Base-by-base conservation (phyloP, 2,329 filamentous ascomycete genomes). In the Leptographium galeiforme region DNA sequence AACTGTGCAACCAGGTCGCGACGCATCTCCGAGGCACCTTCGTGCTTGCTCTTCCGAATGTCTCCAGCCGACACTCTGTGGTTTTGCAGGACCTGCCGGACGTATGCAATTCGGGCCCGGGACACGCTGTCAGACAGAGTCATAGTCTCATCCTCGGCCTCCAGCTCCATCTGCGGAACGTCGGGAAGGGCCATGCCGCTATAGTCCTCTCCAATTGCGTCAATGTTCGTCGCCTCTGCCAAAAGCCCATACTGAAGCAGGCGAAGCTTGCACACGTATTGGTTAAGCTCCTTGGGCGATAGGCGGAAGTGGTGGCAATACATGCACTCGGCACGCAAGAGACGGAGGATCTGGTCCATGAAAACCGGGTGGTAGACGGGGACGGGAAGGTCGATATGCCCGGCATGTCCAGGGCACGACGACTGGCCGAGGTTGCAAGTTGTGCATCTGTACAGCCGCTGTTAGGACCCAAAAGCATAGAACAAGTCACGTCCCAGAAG, bases 321-420 rank as follows among this genome's bases (percentile, higher is more conserved):
- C 56, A 85, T 78, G 67, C 93, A 98, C 68, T 91, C 86, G 52
- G 88, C 85, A 61, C 89, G 83, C 19, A 98, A 76, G 47, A 98
- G 75, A 46, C 87, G 84, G 58, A 94, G 79, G 51, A 90, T 79
- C 67, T 96, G 90, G 65, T 96, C 90, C 75, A 98, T 85, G 64
- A 96, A 97, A 2, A 89, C 86, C n/a, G 91, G 88, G 68, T 98
- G 91, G 67, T 97, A 98, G 51, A 96, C 87, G 48, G 87, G 88
- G 13, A 90, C 85, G 14, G 93, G 90, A 13, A 98, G 82, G 62
- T 96, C 89, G 66, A 98, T 95, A 65, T 98, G 93, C 52, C 93
- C 94, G 56, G 86, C 80, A 72, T 98, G 94, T 54, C 94, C 94
- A 8, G 91, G 89, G 66, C 94, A 98, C 61, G 80, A 80, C 64